Conservation (phyloP, 208 protist genomes). For the Leishmania gerbilli region DNA sequence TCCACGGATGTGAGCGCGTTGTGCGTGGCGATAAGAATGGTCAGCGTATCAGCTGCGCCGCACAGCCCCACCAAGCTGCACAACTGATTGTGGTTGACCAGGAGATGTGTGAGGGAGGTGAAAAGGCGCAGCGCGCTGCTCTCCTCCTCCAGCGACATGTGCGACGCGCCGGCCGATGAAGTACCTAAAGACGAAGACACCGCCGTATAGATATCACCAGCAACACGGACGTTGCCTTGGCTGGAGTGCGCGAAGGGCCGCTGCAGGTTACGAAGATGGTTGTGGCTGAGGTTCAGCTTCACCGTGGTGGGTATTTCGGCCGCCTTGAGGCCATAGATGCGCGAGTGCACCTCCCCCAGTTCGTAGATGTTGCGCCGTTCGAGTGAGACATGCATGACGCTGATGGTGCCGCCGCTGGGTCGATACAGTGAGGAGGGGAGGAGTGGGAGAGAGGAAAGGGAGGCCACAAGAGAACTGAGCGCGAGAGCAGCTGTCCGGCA, state of each 20-base stretch:
- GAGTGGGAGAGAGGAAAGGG: background rate
- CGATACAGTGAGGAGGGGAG: background rate
- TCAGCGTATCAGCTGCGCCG: conserved; percentile 29
- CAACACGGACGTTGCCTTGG: background rate
- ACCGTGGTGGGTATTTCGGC: conserved; percentile 7
- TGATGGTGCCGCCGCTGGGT: background rate
- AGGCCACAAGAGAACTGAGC: background rate
- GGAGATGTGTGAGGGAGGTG: conserved; percentile 15
- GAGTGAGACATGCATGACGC: conserved; percentile 16
- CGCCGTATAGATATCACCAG: background rate
- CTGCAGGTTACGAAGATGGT: conserved; percentile 31
- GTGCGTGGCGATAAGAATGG: conserved; percentile 36
- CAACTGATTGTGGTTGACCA: conserved; percentile 30
- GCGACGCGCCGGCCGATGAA: background rate
- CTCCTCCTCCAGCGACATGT: conserved; percentile 13
- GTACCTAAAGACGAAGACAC: background rate
- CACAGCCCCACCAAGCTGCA: conserved; percentile 25
- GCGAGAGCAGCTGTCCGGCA: background rate
- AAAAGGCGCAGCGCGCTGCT: conserved; percentile 27
- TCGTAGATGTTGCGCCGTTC: conserved; percentile 22
- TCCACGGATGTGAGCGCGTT: conserved; percentile 31
- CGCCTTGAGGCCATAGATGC: conserved; percentile 23
- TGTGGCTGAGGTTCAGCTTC: conserved; percentile 34
- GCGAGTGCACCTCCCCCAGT: conserved; percentile 7
- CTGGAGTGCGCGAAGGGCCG: conserved; percentile 11